A percentile compares a stretch with the other conserved stretches of the same genome.
Conservation (phyloP, 306 rosid genomes). For the Vigna reflexopilosa region DNA sequence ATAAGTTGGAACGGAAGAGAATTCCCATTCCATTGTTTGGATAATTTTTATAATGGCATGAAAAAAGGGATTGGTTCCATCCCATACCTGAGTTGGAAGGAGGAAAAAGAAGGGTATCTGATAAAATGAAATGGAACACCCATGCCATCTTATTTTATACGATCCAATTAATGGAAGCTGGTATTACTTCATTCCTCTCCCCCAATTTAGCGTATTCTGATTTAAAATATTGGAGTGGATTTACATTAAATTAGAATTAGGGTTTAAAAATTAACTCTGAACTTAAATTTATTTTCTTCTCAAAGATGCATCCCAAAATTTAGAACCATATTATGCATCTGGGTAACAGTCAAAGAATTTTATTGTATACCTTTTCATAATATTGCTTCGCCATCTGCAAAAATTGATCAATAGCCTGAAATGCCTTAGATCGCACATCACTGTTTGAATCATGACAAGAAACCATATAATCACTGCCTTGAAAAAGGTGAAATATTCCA, state of each 20-base stretch:
- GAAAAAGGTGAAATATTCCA: neutral
- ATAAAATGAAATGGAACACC: neutral
- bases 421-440: slow-evolving; percentile 90
- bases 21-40: neutral
- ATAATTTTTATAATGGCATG: neutral
- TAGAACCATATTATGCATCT: slow-evolving; percentile 30
- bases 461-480: slow-evolving; percentile 28
- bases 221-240: slow-evolving; percentile 2
- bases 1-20: neutral
- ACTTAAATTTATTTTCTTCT: slow-evolving; percentile 38
- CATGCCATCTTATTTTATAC: neutral
- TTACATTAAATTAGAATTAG: slow-evolving; percentile 26
- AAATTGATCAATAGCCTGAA: slow-evolving; percentile 97
- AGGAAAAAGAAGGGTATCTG: neutral
- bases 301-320: neutral
- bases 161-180: neutral
- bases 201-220: neutral
- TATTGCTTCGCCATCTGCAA: slow-evolving; percentile 77
- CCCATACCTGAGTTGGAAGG: neutral
- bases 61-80: neutral
- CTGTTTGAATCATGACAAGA: slow-evolving; percentile 57
- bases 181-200: slow-evolving; percentile 9
- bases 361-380: slow-evolving; percentile 77
- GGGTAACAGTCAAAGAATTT: slow-evolving; percentile 41
- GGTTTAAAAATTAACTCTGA: neutral